Evolutionary conservation across 441 rosid genomes (phyloP).

Genomic region (Sinapis alba): DNA sequence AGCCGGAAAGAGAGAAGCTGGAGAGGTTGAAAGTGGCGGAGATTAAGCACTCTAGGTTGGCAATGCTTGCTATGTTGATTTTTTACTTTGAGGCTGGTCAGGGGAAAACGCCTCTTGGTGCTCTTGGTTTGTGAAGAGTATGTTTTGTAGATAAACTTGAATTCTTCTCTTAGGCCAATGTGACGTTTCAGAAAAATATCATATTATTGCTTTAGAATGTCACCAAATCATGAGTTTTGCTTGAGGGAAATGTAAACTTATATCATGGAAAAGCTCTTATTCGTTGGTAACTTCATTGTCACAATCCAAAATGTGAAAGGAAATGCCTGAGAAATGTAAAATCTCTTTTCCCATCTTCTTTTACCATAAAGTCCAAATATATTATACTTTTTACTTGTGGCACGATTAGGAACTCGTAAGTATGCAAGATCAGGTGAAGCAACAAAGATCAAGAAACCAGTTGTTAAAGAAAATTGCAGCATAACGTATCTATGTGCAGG

Average conservation of each 20-base stretch:
- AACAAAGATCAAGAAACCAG: constrained; percentile 58
- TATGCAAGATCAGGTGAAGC: constrained; percentile 42
- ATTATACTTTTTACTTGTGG: neutral
- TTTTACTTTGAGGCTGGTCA: constrained; percentile 98
- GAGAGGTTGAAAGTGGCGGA: constrained; percentile 89
- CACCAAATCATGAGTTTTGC: neutral
- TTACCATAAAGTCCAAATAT: neutral
- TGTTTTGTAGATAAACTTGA: neutral
- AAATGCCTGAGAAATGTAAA: constrained; percentile 54
- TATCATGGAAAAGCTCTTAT: neutral
- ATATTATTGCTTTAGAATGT: neutral
- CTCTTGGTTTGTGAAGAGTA: constrained; percentile 73
- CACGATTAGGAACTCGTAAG: constrained; percentile 52
- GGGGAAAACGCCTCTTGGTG: constrained; percentile 96
- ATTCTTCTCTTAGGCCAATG: neutral
- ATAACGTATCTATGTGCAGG: constrained; percentile 29
- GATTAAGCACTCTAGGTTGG: constrained; percentile 91
- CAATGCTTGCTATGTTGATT: constrained; percentile 93
- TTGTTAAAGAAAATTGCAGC: constrained; percentile 71
- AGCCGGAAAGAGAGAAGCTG: constrained; percentile 74
- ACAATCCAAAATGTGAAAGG: too few relatives aligned
- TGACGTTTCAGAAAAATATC: neutral
- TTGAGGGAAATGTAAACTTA: too few relatives aligned
- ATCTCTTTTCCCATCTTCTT: neutral
- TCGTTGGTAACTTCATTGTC: too few relatives aligned